Evolutionary conservation across 345 rosid species (phyloP).

Genomic region (Lepidium sativum): DNA sequence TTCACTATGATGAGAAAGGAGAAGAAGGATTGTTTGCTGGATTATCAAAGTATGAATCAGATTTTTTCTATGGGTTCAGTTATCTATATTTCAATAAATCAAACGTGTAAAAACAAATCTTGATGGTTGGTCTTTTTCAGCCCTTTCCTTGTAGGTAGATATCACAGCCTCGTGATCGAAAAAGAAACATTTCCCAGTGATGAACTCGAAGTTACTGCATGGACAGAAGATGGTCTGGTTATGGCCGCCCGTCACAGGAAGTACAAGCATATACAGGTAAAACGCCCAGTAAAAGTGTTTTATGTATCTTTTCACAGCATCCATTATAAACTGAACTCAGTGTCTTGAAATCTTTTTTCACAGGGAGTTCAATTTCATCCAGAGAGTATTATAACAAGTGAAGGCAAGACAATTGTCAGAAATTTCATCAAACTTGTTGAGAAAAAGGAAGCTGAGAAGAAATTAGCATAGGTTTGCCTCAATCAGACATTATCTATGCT

Average conservation of each 20-base stretch:
- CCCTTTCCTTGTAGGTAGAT: constrained; percentile 86
- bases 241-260: constrained; percentile 94
- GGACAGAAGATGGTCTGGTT: constrained; percentile 87
- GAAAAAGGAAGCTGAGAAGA: constrained; percentile 43
- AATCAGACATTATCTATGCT: not conserved
- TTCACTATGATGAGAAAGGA: constrained; percentile 78
- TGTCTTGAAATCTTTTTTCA: not conserved
- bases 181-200: constrained; percentile 64
- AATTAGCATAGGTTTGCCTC: constrained; percentile 27
- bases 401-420: constrained; percentile 65
- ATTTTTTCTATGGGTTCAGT: not conserved
- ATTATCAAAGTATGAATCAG: constrained; percentile 55
- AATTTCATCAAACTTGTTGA: constrained; percentile 67
- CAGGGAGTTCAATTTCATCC: constrained; percentile 99
- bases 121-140: constrained; percentile 30
- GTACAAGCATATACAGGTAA: constrained; percentile 75
- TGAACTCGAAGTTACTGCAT: constrained; percentile 78
- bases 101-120: not conserved
- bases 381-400: constrained; percentile 78
- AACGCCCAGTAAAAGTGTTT: not conserved
- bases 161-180: constrained; percentile 87
- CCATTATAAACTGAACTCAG: not conserved
- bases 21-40: constrained; percentile 79
- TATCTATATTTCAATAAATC: not conserved
- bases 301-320: not conserved